Evolutionary conservation across 2,329 filamentous ascomycete genomes (phyloP).

Genomic region (Zymoseptoria tritici): DNA sequence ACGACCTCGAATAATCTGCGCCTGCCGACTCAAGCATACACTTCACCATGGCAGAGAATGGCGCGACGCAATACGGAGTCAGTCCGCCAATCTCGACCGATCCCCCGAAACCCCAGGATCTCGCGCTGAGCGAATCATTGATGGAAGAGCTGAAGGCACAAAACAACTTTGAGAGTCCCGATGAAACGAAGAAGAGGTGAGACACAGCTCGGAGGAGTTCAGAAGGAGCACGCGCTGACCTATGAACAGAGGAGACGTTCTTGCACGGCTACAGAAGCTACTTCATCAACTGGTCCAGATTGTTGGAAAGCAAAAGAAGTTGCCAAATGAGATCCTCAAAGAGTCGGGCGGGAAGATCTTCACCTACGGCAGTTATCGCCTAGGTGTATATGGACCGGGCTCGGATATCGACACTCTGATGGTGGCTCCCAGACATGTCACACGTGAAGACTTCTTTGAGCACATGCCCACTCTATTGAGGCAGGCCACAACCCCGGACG

Average conservation of each 20-base stretch:
- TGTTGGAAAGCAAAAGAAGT: slow-evolving; percentile 65
- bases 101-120: slow-evolving; percentile 70
- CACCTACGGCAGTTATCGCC: slow-evolving; percentile 89
- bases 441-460: slow-evolving; percentile 84
- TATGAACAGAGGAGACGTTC: slow-evolving; percentile 56
- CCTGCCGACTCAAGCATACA: not conserved
- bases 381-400: slow-evolving; percentile 88
- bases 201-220: slow-evolving; percentile 2
- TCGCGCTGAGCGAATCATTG: slow-evolving; percentile 67
- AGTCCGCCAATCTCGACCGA: slow-evolving; percentile 61
- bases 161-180: slow-evolving; percentile 81
- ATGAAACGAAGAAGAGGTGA: slow-evolving; percentile 78
- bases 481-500: slow-evolving; percentile 65
- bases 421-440: slow-evolving; percentile 82
- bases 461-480: slow-evolving; percentile 75
- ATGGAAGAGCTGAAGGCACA: slow-evolving; percentile 78
- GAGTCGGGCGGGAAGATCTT: slow-evolving; percentile 87
- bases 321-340: slow-evolving; percentile 70
- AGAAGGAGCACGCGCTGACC: slow-evolving; percentile 9
- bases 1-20: not conserved
- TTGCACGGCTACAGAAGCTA: slow-evolving; percentile 69
- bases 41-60: slow-evolving; percentile 7
- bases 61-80: slow-evolving; percentile 10
- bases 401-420: slow-evolving; percentile 98
- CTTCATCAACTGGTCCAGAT: slow-evolving; percentile 79